Evolutionary conservation across 2,329 filamentous ascomycete genomes (phyloP).

Genomic region (Fusarium siculi): DNA sequence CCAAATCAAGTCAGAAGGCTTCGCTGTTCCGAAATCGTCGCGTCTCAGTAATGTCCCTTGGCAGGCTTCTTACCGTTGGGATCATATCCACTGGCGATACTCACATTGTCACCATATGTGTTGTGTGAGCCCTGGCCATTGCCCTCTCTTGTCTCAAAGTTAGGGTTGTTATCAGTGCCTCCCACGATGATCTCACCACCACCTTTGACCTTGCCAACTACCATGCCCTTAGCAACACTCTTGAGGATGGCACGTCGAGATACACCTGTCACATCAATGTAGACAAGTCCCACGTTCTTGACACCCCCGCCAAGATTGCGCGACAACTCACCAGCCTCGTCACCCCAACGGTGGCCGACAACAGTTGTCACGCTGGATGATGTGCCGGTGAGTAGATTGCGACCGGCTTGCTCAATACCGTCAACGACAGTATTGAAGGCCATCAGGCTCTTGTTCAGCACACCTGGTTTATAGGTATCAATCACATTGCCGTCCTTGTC

Average conservation of each 20-base stretch:
- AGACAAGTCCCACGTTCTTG: slow-evolving; percentile 96
- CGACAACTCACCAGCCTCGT: slow-evolving; percentile 84
- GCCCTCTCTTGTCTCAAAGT: slow-evolving; percentile 38
- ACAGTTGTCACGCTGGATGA: slow-evolving; percentile 85
- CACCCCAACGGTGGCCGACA: slow-evolving; percentile 88
- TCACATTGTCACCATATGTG: slow-evolving; percentile 44
- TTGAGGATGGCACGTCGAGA: slow-evolving; percentile 91
- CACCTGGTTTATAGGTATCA: slow-evolving; percentile 82
- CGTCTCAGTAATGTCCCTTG: slow-evolving; percentile 32
- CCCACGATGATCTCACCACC: slow-evolving; percentile 80
- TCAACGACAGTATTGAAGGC: slow-evolving; percentile 95
- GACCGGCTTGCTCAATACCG: slow-evolving; percentile 88
- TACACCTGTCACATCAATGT: slow-evolving; percentile 95
- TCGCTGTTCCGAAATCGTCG: background rate
- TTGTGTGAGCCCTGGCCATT: slow-evolving; percentile 37
- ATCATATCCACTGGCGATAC: slow-evolving; percentile 43
- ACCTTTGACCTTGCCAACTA: slow-evolving; percentile 80
- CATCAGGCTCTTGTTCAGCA: slow-evolving; percentile 96
- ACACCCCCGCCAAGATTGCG: slow-evolving; percentile 82
- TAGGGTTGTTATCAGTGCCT: slow-evolving; percentile 60
- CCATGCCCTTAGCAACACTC: slow-evolving; percentile 96
- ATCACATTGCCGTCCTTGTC: slow-evolving; percentile 76
- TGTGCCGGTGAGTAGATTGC: slow-evolving; percentile 78
- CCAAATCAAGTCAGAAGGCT: slow-evolving; percentile 10
- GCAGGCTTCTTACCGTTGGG: slow-evolving; percentile 48